phyloP scores from a whole-genome alignment of 164 flowering plant species.

The Piper longum region DNA sequence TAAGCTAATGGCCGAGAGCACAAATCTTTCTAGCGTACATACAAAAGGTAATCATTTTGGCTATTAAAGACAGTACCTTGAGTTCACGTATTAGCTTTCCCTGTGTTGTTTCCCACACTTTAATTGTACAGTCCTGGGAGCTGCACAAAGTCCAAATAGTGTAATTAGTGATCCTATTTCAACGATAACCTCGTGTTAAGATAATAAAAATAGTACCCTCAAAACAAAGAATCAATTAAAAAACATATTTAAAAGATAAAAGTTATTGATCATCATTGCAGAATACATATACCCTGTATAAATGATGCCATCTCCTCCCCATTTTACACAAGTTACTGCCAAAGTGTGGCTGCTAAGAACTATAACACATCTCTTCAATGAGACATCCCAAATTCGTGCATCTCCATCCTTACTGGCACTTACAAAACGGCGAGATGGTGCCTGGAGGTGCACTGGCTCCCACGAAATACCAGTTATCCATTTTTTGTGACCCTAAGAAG shows the following conservation, averaged over 20 bases:
- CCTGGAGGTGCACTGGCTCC: conserved; percentile 81
- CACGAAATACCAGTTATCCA: conserved; percentile 95
- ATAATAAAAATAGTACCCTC: background rate
- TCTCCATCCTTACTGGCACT: conserved; percentile 97
- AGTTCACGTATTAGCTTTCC: conserved; percentile 88
- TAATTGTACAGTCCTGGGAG: conserved; percentile 88
- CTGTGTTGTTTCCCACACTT: conserved; percentile 90
- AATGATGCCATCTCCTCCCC: conserved; percentile 97
- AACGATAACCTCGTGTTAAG: background rate
- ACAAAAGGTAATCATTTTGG: too few species aligned
- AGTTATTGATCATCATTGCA: background rate
- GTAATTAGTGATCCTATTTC: background rate
- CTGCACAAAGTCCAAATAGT: conserved; percentile 25
- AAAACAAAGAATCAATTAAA: background rate
- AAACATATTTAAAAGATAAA: too few species aligned
- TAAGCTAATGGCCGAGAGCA: too few species aligned
- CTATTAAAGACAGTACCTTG: conserved; percentile 32
- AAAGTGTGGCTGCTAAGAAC: conserved; percentile 81
- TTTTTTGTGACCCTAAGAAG: conserved; percentile 78
- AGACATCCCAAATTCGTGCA: conserved; percentile 91
- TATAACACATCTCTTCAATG: conserved; percentile 50
- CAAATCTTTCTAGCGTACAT: too few species aligned
- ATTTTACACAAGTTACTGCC: conserved; percentile 94
- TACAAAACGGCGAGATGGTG: conserved; percentile 93
- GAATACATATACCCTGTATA: conserved; percentile 58